Evolutionary conservation across 352 stramenopile species (phyloP), one percentile per base, ranked within the genome.

Genomic region (Globisporangium middletonii): DNA sequence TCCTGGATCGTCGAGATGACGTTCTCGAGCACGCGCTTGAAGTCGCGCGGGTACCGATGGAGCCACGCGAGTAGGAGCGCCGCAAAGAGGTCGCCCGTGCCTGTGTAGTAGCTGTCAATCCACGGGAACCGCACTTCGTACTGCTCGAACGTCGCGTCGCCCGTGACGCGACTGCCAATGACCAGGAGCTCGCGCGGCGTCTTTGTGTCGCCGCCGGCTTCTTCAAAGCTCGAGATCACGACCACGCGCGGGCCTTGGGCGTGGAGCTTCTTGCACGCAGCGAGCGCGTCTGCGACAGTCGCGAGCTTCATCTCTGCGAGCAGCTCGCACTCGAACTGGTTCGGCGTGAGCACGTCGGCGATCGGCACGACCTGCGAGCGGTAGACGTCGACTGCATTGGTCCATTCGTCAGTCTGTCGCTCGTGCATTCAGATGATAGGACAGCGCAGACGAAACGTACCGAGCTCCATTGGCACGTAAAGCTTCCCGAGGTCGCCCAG

Each of bases 311-410:
- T 86, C 49, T 87, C 69, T 0, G 85, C 83, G 37, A 95, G 70
- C 43, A 91, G 53, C 51, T 95, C 85, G 43, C 83, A 92, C 57
- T 95, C 85, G 44, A 89, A 95, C 55, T 95, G 85, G 64, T 93
- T 95, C 8, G 83, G 83, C 46, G 85, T 93, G 43, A 95, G 67
- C 50, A 95, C 83, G 59, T 90, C 77, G 15, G 79, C 86, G 68
- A 93, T 88, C 50, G 83, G 83, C 41, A 95, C 57, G 45, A 95
- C 76, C 53, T 83, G 73, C 33, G 73, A 74, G 26, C 85, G 77
- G 53, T 95, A 95, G 48, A 95, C 61, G 44, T 87, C 74, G 62
- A 95, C 85, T 94, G 48, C 15, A 38, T 12, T 4, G 5, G 33
- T 38, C 33, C 18, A n/a, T 2, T n/a, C 27, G n/a, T 27, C 38